Evolutionary conservation across 2,329 filamentous ascomycete species (phyloP), one percentile per base, ranked within the genome.

Genomic region (Exserohilum turcica): DNA sequence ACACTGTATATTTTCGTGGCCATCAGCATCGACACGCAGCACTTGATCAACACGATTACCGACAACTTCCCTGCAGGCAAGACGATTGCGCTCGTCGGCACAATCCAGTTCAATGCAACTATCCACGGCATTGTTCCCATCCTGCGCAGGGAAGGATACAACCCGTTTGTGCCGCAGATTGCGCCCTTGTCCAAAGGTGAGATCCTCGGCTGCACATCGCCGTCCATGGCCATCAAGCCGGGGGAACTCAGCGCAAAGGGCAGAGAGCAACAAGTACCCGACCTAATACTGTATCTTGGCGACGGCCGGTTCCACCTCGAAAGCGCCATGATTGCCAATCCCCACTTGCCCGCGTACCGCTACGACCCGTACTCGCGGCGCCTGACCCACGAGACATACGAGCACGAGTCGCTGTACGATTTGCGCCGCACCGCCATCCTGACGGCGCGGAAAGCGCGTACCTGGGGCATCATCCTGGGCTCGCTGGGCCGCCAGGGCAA

Each of bases 291-390:
- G 1, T 97, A 97, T 72, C 85, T 97, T 12, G 92, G 92, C 40
- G 92, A 97, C 70, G 92, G 92, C 10, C 85, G 92, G 54, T 97
- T 97, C 79, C 94, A 99, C 73, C 88, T 99, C 37, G 94, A 99
- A 76, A 95, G 91, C 68, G 93, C 95, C 68, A 99, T 99, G 93
- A 99, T 99, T 62, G 94, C 97, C 72, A 99, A 99, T 76, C 94
- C 95, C 0, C 77, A 80, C 5, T 85, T 97, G 31, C 90, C 93
- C 0, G 93, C 95, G 2, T 99, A 97, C 77, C 85, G 94, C 59
- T 99, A 99, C 75, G 94, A 99, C 71, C 94, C 95, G 0, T 99
- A 99, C 77, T 94, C 92, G 9, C 86, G 93, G 43, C 91, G 90
- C 53, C 84, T 99, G 24, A 97, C 93, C 2, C 87, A 90, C 60